Evolutionary conservation across 371 early-diverging fungal species (phyloP).

Genomic region (Lichtheimia ornata): DNA sequence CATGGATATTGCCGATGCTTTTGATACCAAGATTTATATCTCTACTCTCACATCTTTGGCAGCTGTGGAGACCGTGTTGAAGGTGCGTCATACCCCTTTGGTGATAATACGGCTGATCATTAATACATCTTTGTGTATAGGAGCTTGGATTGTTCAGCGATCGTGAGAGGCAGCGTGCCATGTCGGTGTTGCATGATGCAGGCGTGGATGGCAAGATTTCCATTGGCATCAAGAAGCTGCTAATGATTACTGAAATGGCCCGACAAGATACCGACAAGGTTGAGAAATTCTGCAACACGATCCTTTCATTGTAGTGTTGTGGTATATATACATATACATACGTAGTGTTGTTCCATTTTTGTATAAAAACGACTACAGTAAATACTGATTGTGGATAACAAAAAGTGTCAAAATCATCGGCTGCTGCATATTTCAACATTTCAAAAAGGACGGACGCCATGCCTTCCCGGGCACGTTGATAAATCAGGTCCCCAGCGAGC

Average conservation of each 20-base stretch:
- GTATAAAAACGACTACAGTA: too few relatives aligned
- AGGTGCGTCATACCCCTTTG: conserved; percentile 25
- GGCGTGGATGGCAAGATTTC: conserved; percentile 63
- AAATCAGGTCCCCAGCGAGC: too few relatives aligned
- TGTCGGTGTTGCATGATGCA: conserved; percentile 52
- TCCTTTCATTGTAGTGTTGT: conserved; percentile 26
- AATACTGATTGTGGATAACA: too few relatives aligned
- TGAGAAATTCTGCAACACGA: conserved; percentile 61
- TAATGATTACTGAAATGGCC: conserved; percentile 90
- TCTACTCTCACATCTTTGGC: conserved; percentile 63
- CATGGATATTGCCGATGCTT: conserved; percentile 87
- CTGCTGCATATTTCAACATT: too few relatives aligned
- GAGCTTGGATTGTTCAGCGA: conserved; percentile 66
- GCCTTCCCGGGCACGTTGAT: too few relatives aligned
- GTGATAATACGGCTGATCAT: background rate
- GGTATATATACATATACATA: background rate
- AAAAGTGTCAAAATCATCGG: too few relatives aligned
- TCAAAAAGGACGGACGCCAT: too few relatives aligned
- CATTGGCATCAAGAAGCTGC: conserved; percentile 88
- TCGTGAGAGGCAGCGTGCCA: conserved; percentile 54
- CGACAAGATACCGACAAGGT: conserved; percentile 73
- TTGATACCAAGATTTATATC: conserved; percentile 83
- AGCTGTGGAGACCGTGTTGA: conserved; percentile 73
- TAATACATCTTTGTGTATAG: conserved; percentile 12
- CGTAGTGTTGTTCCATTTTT: background rate